These are phyloP conservation scores for Tetraselmis striata DNA, from an alignment of 139 green algal species.

Conservation along the genomic window DNA sequence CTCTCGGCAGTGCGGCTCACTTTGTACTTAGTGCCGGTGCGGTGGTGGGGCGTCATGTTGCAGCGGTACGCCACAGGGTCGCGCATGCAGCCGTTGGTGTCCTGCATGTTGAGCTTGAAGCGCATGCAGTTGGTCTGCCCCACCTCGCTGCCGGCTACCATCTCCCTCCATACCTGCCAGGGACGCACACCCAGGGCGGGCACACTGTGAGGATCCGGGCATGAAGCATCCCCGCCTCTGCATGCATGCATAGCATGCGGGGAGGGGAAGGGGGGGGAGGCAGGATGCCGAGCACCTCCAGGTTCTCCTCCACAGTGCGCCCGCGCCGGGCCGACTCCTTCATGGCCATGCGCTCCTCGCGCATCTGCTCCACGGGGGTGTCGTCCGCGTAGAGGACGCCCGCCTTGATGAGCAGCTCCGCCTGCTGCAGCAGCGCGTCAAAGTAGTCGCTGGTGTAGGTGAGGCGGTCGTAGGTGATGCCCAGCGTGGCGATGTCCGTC, in stretches of 20 bases:
- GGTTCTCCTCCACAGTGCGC: conserved; percentile 73
- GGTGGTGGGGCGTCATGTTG: conserved; percentile 86
- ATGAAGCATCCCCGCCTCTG: too few species aligned
- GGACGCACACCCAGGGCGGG: too few species aligned
- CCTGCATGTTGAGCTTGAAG: conserved; percentile 93
- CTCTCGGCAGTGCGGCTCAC: conserved; percentile 15
- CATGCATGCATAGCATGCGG: too few species aligned
- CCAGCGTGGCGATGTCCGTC: conserved; percentile 75
- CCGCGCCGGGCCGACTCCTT: conserved; percentile 44
- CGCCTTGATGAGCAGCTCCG: conserved; percentile 77
- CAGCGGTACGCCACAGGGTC: conserved; percentile 94
- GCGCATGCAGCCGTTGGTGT: conserved; percentile 76
- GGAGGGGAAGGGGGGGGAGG: too few species aligned
- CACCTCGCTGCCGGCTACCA: conserved; percentile 70
- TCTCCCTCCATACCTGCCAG: conserved; percentile 84
- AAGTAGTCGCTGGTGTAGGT: conserved; percentile 96
- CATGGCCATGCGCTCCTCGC: conserved; percentile 27
- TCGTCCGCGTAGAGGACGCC: conserved; percentile 93
- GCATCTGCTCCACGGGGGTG: conserved; percentile 87
- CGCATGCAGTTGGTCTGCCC: conserved; percentile 77
- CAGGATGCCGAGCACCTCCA: too few species aligned
- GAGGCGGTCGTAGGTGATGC: conserved; percentile 59
- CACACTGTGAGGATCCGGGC: too few species aligned
- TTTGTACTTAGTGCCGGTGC: conserved; percentile 87
- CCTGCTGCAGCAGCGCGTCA: conserved; percentile 56